Evolutionary conservation across 148 eudicot species (phyloP), one percentile per base, ranked within the genome.

Genomic region (Selenicereus undatus): DNA sequence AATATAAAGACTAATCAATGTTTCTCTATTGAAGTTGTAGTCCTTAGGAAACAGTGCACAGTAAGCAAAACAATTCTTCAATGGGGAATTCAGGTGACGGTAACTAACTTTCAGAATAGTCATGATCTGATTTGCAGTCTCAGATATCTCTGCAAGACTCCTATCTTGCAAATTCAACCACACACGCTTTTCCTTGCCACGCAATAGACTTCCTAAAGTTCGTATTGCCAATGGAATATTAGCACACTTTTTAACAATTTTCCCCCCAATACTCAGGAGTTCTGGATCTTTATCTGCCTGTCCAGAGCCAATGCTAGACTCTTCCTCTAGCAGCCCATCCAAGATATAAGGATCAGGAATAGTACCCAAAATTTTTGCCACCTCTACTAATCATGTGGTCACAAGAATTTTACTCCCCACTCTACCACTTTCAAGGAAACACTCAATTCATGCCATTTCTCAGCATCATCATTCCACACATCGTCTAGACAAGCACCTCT

Each of bases 31-130:
- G 1, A 87, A 60, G 0, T 2, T 21, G 13, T 3, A 42, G 58
- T 82, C 83, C 69, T 87, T 87, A 0, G 82, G 85, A 30, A 82
- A 84, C 45, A 87, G 8, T 3, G 89, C 81, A 71, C 89, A 87
- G 14, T 79, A 84, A 29, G 78, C 42, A 30, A 86, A 86, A 65
- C 86, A 86, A 9, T 73, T 83, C 71, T 84, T 86, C 70, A 86
- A 77, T 0, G 75, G 78, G 0, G 81, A 32, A 18, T 52, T 26
- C 21, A 84, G 22, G n/a, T 76, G 76, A 39, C 32, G 29, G 60
- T 84, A 85, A 7, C 89, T 84, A 8, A 84, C 20, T 82, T 77
- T 77, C 16, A 84, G 79, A 71, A 84, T 77, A 43, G 64, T 22
- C 73, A 78, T 70, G 17, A 80, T 16, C 26, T 56, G 43, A 43